Conservation (phyloP, 228 moss, liverwort and hornwort species). For the Sphagnum magellanicum region DNA sequence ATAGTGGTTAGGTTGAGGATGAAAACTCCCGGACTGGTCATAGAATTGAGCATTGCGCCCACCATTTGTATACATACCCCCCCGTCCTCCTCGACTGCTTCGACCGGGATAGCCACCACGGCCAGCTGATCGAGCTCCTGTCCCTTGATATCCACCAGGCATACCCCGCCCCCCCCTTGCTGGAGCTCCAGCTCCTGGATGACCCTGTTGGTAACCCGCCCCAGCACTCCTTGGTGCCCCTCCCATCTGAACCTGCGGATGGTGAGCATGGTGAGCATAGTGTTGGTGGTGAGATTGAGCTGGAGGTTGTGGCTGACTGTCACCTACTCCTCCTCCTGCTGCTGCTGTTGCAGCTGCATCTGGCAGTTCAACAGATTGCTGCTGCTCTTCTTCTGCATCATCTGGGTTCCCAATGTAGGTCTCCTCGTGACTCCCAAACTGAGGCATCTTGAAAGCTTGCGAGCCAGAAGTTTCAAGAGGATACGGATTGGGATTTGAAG, state of each 20-base stretch:
- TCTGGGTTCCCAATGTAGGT: conserved; percentile 9
- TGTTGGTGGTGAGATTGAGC: conserved; percentile 37
- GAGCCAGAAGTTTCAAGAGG: conserved; percentile 47
- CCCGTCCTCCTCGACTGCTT: conserved; percentile 57
- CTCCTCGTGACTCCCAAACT: conserved; percentile 32
- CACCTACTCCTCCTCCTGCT: conserved; percentile 31
- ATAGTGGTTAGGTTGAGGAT: conserved; percentile 61
- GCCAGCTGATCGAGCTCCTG: conserved; percentile 43
- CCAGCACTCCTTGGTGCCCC: conserved; percentile 43
- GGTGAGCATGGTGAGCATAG: conserved; percentile 23
- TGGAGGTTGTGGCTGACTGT: conserved; percentile 14
- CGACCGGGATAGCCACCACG: conserved; percentile 65
- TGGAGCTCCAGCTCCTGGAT: conserved; percentile 20
- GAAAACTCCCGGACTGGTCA: conserved; percentile 58
- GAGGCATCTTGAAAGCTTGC: conserved; percentile 52
- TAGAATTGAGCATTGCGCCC: conserved; percentile 73
- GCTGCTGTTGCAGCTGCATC: conserved; percentile 33
- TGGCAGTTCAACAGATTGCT: conserved; percentile 4
- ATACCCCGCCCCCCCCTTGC: conserved; percentile 50
- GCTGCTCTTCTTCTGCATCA: conserved; percentile 19
- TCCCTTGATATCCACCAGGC: conserved; percentile 50
- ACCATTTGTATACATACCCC: conserved; percentile 51
- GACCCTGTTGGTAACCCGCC: conserved; percentile 39
- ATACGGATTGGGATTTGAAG: conserved; percentile 41
- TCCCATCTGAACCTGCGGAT: conserved; percentile 34